Base-by-base conservation (phyloP, 495 filamentous ascomycete species). In the Xeromyces bisporus region DNA sequence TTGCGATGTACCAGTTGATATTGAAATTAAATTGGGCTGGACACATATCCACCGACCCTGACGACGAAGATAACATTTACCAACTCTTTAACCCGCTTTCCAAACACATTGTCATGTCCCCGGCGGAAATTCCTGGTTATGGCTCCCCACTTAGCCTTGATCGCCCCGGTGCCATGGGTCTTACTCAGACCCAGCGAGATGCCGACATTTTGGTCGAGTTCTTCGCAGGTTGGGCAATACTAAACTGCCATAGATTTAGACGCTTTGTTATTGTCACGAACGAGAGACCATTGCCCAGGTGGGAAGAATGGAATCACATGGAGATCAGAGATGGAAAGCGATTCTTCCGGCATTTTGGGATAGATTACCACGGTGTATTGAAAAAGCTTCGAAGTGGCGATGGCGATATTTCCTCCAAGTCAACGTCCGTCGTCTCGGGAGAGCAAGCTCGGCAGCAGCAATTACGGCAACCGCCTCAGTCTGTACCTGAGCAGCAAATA, bases 211-310 rank as follows among this genome's bases (percentile, higher is more conserved):
- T 67, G 6, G 43, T 53, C 2, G 52, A 63, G 33, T 50, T 57
- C 18, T 62, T 65, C 31, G 56, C 62, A 2, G 58, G 59, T 3
- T 66, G 56, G 59, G 37, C 46, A 1, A 29, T 58, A 1, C 25
- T 53, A 7, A 44, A 60, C 23, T 31, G 42, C 3, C 38, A 54
- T n/a, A 40, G 44, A 2, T 59, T 58, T 32, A 46, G 58, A 1
- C 42, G 40, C 6, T 55, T 55, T 17, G 8, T 41, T 17, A 41
- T 54, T 7, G 16, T 55, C 15, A 46, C 52, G 0, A 26, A 29
- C 6, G 6, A 35, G 10, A 36, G 42, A 10, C 48, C 44, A 7
- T 31, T 38, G 2, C 26, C 23, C 10, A 31, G 49, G n/a, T 60
- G 56, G 56, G 21, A 26, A 2, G 24, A 16, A 6, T 60, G 54